phyloP scores from a whole-genome alignment of 1,139 yeast genomes.

The Hansenula sp. region DNA sequence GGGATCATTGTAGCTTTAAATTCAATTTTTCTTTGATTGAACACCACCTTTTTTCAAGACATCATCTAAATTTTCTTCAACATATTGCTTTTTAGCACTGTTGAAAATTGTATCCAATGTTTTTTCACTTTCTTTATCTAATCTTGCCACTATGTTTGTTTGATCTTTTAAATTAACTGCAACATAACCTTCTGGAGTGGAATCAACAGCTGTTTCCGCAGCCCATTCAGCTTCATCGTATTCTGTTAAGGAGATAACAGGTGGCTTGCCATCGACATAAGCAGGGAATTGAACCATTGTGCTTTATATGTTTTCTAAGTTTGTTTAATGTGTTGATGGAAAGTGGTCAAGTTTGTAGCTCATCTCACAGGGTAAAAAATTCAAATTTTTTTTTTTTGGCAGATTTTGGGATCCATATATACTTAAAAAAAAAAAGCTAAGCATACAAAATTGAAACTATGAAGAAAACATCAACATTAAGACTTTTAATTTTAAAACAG shows the following conservation, averaged over 20 bases:
- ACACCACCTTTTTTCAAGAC: neutral
- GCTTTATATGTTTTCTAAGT: too few species aligned
- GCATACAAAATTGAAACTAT: too few species aligned
- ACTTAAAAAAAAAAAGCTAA: too few species aligned
- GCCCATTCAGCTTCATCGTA: slow-evolving; percentile 57
- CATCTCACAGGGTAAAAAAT: neutral
- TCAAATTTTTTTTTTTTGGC: too few species aligned
- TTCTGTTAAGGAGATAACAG: slow-evolving; percentile 39
- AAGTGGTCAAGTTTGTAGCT: neutral
- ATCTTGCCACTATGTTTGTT: slow-evolving; percentile 38
- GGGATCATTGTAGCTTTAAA: neutral
- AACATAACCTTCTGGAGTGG: slow-evolving; percentile 32
- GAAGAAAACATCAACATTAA: too few species aligned
- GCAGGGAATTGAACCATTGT: slow-evolving; percentile 32
- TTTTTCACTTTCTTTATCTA: slow-evolving; percentile 33
- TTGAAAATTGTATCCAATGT: slow-evolving; percentile 42
- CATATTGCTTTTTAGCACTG: slow-evolving; percentile 37
- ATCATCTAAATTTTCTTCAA: slow-evolving; percentile 4
- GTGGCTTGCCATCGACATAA: slow-evolving; percentile 44
- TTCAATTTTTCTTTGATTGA: slow-evolving; percentile 6
- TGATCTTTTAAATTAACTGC: slow-evolving; percentile 47
- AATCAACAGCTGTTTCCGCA: slow-evolving; percentile 44
- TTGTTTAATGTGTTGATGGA: neutral
- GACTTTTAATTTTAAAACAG: neutral
- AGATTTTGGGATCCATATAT: neutral